Percentiles rank a stretch among this genome's conserved stretches.
These are phyloP conservation scores for Mycena polygramma DNA, from an alignment of 768 basidiomycete genomes.

Conservation along the genomic window DNA sequence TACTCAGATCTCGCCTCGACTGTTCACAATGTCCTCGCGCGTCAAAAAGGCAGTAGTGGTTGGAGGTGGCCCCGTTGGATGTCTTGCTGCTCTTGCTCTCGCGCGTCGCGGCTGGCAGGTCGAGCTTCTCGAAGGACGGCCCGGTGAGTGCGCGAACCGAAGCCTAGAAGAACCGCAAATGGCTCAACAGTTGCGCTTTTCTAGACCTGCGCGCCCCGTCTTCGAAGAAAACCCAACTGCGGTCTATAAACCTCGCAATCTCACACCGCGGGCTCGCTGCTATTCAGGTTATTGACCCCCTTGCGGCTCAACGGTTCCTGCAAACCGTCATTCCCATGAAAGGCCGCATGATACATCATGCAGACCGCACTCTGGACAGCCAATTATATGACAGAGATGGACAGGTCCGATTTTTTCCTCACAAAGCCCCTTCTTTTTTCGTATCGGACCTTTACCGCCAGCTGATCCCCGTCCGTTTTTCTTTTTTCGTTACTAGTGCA, in stretches of 20 bases:
- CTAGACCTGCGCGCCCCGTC: constrained; percentile 82
- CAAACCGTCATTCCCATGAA: constrained; percentile 91
- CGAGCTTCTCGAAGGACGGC: constrained; percentile 81
- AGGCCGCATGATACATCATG: constrained; percentile 94
- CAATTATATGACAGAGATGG: constrained; percentile 91
- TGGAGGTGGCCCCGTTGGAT: constrained; percentile 96
- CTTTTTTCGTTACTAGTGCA: constrained; percentile 71
- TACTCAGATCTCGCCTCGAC: not conserved
- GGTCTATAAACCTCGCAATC: constrained; percentile 97
- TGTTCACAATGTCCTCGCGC: constrained; percentile 21
- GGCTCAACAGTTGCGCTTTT: constrained; percentile 34
- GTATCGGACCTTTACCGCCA: constrained; percentile 21
- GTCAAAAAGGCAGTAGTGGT: constrained; percentile 66
- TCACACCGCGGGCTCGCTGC: constrained; percentile 94
- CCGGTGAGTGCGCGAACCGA: constrained; percentile 63
- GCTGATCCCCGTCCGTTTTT: constrained; percentile 38
- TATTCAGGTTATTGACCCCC: constrained; percentile 82
- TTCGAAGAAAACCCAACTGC: constrained; percentile 76
- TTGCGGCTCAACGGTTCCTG: constrained; percentile 77
- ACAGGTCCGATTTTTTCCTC: constrained; percentile 68
- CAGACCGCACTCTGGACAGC: constrained; percentile 78
- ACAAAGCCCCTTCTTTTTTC: constrained; percentile 35
- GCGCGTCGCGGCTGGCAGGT: constrained; percentile 91
- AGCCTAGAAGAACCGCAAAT: constrained; percentile 38
- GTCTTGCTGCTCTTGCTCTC: constrained; percentile 87